These are phyloP conservation scores for Dimocarpus longan DNA, from an alignment of 345 rosid genomes.

Conservation along the genomic window DNA sequence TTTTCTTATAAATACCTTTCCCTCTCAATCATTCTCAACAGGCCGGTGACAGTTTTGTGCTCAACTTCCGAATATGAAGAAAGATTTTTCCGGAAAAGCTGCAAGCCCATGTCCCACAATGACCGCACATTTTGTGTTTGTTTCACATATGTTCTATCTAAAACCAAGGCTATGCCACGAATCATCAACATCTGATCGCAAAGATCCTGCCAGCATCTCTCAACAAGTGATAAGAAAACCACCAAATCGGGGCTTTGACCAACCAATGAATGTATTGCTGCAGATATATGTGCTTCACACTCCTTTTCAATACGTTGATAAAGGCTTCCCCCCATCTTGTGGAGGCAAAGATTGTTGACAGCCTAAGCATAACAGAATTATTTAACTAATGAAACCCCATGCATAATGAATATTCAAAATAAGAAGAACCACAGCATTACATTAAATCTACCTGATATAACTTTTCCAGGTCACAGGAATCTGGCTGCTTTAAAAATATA, in stretches of 20 bases:
- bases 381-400: slow-evolving; percentile 15
- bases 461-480: slow-evolving; percentile 74
- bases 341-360: slow-evolving; percentile 87
- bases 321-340: slow-evolving; percentile 89
- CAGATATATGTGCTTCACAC: slow-evolving; percentile 80
- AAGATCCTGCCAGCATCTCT: slow-evolving; percentile 95
- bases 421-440: background rate
- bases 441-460: slow-evolving; percentile 71
- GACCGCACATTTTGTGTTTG: slow-evolving; percentile 83
- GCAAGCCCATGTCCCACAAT: slow-evolving; percentile 99
- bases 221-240: slow-evolving; percentile 88
- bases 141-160: slow-evolving; percentile 92
- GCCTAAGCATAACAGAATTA: slow-evolving; percentile 52
- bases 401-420: slow-evolving; percentile 17
- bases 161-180: slow-evolving; percentile 90
- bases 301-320: slow-evolving; percentile 85
- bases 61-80: slow-evolving; percentile 81
- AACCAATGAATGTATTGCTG: slow-evolving; percentile 76
- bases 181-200: slow-evolving; percentile 96
- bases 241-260: slow-evolving; percentile 94
- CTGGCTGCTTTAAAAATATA: slow-evolving; percentile 78
- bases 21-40: slow-evolving; percentile 87
- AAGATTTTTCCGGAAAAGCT: slow-evolving; percentile 89
- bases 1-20: slow-evolving; percentile 64
- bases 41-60: slow-evolving; percentile 94